A percentile compares a stretch with the other conserved stretches of the same genome.
These are phyloP conservation scores for Rhizophagus sp. DNA, from an alignment of 192 early-diverging fungal genomes.

Conservation along the genomic window DNA sequence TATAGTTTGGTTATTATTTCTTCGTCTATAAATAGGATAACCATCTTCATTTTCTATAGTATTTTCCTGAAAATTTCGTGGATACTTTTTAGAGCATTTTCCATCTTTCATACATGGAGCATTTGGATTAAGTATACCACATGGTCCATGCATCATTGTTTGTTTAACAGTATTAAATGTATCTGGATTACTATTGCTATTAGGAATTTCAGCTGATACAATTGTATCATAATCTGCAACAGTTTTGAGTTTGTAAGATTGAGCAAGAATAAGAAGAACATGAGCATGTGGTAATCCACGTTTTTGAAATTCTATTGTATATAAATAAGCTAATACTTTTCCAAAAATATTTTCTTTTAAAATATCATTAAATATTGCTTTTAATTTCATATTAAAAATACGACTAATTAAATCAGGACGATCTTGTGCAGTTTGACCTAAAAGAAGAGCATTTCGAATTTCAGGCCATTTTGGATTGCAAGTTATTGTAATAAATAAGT, in stretches of 20 bases:
- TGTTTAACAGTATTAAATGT: conserved; percentile 30
- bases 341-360: conserved; percentile 25
- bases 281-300: conserved; percentile 44
- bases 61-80: neutral
- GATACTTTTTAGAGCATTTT: conserved; percentile 38
- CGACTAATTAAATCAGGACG: conserved; percentile 35
- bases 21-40: conserved; percentile 34
- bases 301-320: conserved; percentile 44
- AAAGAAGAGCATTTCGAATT: conserved; percentile 33
- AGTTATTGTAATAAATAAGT: conserved; percentile 46
- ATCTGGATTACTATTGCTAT: conserved; percentile 16
- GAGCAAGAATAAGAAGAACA: conserved; percentile 36
- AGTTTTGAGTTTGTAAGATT: conserved; percentile 23
- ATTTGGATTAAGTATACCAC: conserved; percentile 4
- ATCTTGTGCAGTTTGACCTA: conserved; percentile 23
- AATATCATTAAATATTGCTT: conserved; percentile 24
- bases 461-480: conserved; percentile 27
- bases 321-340: conserved; percentile 33
- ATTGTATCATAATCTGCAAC: conserved; percentile 29
- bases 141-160: conserved; percentile 40
- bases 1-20: neutral
- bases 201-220: conserved; percentile 36
- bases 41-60: conserved; percentile 26
- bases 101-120: conserved; percentile 36
- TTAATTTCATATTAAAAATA: conserved; percentile 36